phyloP scores from a whole-genome alignment of 176 grass and related monocot genomes.

The Aechmea fasciata region DNA sequence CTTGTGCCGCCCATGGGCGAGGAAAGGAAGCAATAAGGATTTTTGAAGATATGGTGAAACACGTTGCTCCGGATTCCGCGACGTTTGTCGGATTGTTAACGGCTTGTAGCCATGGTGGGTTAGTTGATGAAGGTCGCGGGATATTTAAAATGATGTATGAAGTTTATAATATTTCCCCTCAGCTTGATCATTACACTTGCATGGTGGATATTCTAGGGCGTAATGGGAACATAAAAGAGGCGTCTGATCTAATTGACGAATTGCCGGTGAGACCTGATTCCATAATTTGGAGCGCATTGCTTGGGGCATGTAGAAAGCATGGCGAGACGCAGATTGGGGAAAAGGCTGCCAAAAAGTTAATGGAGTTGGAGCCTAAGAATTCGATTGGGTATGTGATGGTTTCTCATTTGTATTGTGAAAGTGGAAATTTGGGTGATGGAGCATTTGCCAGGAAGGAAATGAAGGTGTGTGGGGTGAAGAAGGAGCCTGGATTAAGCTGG shows the following conservation, averaged over 20 bases:
- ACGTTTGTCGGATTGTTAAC: constrained; percentile 10
- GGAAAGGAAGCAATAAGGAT: neutral
- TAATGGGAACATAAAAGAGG: constrained; percentile 6
- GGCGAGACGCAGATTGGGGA: neutral
- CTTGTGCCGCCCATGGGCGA: constrained; percentile 12
- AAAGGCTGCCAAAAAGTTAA: constrained; percentile 9
- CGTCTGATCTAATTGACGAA: neutral
- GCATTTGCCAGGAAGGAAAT: constrained; percentile 15
- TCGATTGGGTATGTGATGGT: constrained; percentile 23
- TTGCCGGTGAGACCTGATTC: constrained; percentile 9
- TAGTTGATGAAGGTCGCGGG: constrained; percentile 7
- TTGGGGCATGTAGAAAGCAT: constrained; percentile 20
- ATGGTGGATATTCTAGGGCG: constrained; percentile 21
- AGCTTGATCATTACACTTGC: constrained; percentile 18
- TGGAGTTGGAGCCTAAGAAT: constrained; percentile 9
- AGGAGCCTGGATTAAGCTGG: constrained; percentile 18
- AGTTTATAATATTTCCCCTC: constrained; percentile 13
- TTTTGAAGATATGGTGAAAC: constrained; percentile 10
- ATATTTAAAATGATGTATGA: constrained; percentile 7
- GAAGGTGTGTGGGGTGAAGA: constrained; percentile 15
- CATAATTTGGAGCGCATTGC: constrained; percentile 19
- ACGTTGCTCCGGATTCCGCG: constrained; percentile 9
- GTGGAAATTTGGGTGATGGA: constrained; percentile 3
- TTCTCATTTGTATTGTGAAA: constrained; percentile 6
- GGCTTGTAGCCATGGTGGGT: constrained; percentile 11